Conservation (phyloP, 2,329 filamentous ascomycete species). For the Hysterium pulicare region DNA sequence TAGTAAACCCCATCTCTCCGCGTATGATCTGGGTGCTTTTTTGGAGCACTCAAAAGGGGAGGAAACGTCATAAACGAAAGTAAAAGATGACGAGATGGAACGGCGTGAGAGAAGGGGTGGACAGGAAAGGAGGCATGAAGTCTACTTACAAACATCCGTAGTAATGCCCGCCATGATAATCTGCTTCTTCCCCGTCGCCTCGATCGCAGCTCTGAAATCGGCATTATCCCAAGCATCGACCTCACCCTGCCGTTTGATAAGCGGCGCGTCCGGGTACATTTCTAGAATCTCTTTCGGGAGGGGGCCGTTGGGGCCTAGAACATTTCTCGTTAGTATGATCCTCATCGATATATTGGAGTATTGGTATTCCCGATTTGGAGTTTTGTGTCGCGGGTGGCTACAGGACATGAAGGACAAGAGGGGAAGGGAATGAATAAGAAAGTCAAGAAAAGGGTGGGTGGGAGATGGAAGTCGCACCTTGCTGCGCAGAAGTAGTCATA, state of each 20-base stretch:
- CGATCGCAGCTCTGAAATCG: slow-evolving; percentile 63
- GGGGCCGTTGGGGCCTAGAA: slow-evolving; percentile 64
- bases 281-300: slow-evolving; percentile 66
- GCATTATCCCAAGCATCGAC: slow-evolving; percentile 75
- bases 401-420: too few relatives aligned
- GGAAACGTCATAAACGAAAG: too few relatives aligned
- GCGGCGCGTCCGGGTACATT: slow-evolving; percentile 63
- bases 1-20: too few relatives aligned
- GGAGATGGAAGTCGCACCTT: slow-evolving; percentile 34
- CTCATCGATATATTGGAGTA: not conserved
- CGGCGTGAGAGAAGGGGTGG: not conserved
- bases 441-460: too few relatives aligned
- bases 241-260: slow-evolving; percentile 67
- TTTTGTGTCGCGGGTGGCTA: not conserved
- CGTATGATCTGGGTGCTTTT: too few relatives aligned
- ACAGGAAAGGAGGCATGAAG: not conserved
- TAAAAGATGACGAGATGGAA: too few relatives aligned
- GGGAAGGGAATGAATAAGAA: too few relatives aligned
- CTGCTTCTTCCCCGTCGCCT: slow-evolving; percentile 64
- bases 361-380: not conserved
- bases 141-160: slow-evolving; percentile 64
- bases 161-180: slow-evolving; percentile 70
- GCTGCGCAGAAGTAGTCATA: slow-evolving; percentile 66
- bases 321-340: not conserved
- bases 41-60: too few relatives aligned